These are phyloP conservation scores for Tuber borchii DNA, from an alignment of 495 filamentous ascomycete species.

Conservation along the genomic window DNA sequence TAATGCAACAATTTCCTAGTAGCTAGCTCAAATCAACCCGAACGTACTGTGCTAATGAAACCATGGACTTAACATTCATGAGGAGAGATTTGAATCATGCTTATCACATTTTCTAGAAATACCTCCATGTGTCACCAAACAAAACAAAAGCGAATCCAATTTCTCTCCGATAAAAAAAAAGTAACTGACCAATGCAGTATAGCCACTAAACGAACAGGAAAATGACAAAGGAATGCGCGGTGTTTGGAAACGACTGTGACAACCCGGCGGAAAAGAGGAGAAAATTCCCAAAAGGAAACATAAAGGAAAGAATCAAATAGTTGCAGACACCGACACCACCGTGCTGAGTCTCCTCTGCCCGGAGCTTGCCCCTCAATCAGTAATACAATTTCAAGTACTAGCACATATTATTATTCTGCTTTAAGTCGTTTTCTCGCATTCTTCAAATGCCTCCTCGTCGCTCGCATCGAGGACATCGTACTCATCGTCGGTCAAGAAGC, in stretches of 20 bases:
- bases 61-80: neutral
- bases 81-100: slow-evolving; percentile 4
- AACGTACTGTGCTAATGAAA: neutral
- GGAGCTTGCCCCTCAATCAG: slow-evolving; percentile 17
- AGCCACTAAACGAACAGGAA: slow-evolving; percentile 22
- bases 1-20: neutral
- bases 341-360: slow-evolving; percentile 15
- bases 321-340: slow-evolving; percentile 27
- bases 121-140: neutral
- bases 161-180: slow-evolving; percentile 5
- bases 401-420: slow-evolving; percentile 13
- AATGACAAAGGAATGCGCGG: neutral
- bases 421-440: slow-evolving; percentile 29
- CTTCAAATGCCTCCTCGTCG: slow-evolving; percentile 63
- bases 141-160: slow-evolving; percentile 1
- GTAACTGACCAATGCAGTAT: slow-evolving; percentile 12
- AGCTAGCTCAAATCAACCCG: neutral
- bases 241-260: slow-evolving; percentile 16
- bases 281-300: slow-evolving; percentile 24
- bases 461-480: slow-evolving; percentile 94
- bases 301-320: slow-evolving; percentile 20
- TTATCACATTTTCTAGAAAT: slow-evolving; percentile 4
- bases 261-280: slow-evolving; percentile 11
- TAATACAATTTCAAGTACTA: slow-evolving; percentile 35
- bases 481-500: slow-evolving; percentile 92